Conservation (phyloP, 2,329 filamentous ascomycete genomes). For the Colletotrichum agaves region DNA sequence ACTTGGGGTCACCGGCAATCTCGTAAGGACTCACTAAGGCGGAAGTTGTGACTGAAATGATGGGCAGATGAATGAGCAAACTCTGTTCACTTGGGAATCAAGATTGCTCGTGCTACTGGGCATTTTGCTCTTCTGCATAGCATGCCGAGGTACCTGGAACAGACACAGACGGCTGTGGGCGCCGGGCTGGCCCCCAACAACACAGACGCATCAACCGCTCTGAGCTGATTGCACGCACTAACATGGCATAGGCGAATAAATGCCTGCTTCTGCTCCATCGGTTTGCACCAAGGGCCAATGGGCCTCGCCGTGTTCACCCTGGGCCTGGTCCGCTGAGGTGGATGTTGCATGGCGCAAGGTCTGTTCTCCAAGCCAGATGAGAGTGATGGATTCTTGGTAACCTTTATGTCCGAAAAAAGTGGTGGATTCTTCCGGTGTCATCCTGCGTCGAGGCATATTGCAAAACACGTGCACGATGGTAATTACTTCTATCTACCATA, state of each 20-base stretch:
- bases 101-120: slow-evolving; percentile 2
- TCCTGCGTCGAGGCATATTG: neutral
- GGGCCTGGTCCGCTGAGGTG: slow-evolving; percentile 6
- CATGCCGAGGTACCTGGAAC: slow-evolving; percentile 9
- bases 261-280: neutral
- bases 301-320: neutral
- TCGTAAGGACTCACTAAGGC: neutral
- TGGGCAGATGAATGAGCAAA: neutral
- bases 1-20: slow-evolving; percentile 16
- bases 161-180: slow-evolving; percentile 3
- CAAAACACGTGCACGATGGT: slow-evolving; percentile 1
- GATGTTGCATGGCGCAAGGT: slow-evolving; percentile 5
- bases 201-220: slow-evolving; percentile 3
- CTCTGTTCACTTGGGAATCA: neutral
- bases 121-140: slow-evolving; percentile 1
- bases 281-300: neutral
- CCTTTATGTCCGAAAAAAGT: too few species aligned
- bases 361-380: slow-evolving; percentile 16
- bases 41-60: neutral
- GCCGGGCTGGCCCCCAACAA: slow-evolving; percentile 10
- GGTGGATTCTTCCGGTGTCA: neutral
- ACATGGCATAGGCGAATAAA: slow-evolving; percentile 6
- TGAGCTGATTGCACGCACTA: slow-evolving; percentile 16
- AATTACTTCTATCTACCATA: too few species aligned
- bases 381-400: neutral